Percentiles rank a stretch among this genome's conserved stretches.
These are phyloP conservation scores for Salix brachista DNA, from an alignment of 345 rosid species.

Conservation along the genomic window DNA sequence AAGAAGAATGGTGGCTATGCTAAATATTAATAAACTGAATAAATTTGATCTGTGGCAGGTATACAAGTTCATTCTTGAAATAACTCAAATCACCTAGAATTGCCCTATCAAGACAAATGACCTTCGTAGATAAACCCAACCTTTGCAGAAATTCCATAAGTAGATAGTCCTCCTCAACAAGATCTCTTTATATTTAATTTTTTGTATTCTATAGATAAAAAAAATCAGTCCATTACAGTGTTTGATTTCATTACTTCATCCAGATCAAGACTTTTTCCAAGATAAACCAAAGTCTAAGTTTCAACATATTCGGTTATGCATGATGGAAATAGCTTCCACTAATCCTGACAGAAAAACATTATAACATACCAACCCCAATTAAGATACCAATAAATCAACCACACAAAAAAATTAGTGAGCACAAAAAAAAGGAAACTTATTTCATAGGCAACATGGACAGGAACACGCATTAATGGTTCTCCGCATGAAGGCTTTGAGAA, in stretches of 20 bases:
- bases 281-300: background rate
- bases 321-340: background rate
- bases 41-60: background rate
- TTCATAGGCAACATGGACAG: background rate
- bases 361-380: background rate
- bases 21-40: background rate
- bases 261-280: background rate
- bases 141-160: background rate
- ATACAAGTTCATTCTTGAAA: background rate
- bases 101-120: background rate
- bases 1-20: background rate
- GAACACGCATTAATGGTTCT: background rate
- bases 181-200: background rate
- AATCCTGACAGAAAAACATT: background rate
- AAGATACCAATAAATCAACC: background rate
- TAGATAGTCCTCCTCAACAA: background rate
- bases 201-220: no score
- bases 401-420: background rate
- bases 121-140: background rate
- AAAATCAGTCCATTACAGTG: background rate
- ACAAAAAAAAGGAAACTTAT: background rate
- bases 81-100: background rate
- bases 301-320: background rate
- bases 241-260: background rate
- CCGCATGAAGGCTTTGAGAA: background rate